Percentiles rank a stretch among this genome's conserved stretches.
Evolutionary conservation across 257 asterid species (phyloP).

Genomic region (Nicotiana tabacum): DNA sequence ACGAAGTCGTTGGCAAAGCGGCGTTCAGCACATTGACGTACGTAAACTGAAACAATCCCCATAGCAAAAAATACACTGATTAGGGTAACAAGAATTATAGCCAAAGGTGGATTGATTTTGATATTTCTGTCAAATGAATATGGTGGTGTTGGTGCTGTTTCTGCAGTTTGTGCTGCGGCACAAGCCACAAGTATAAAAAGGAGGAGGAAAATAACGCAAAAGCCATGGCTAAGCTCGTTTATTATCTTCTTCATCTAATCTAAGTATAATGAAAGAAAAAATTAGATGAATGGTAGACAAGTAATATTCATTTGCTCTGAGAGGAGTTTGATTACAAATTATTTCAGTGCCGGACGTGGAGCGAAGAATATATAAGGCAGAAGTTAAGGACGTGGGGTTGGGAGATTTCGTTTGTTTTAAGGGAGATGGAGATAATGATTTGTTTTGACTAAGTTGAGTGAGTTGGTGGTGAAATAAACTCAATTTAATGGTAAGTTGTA

Average conservation of each 20-base stretch:
- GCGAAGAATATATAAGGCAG: background rate
- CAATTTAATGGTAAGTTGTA: background rate
- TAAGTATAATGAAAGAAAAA: background rate
- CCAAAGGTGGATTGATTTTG: slow-evolving; percentile 14
- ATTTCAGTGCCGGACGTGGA: background rate
- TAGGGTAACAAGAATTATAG: slow-evolving; percentile 18
- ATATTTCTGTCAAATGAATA: slow-evolving; percentile 1
- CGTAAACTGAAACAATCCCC: slow-evolving; percentile 24
- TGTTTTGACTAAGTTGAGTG: background rate
- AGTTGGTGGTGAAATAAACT: background rate
- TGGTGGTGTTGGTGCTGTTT: background rate
- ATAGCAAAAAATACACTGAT: slow-evolving; percentile 17
- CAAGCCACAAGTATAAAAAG: background rate
- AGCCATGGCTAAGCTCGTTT: background rate
- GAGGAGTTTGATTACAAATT: background rate
- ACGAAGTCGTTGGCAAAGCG: background rate
- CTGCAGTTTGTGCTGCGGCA: background rate
- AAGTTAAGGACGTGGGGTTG: background rate
- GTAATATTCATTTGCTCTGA: background rate
- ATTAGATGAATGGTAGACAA: background rate
- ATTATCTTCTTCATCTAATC: background rate
- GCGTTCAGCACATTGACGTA: slow-evolving; percentile 23
- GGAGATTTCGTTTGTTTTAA: background rate
- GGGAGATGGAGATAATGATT: background rate
- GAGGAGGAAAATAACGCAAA: background rate